Percentiles rank a stretch among this genome's conserved stretches.
Conservation (phyloP, 345 rosid species). For the Rhizophora mangle region DNA sequence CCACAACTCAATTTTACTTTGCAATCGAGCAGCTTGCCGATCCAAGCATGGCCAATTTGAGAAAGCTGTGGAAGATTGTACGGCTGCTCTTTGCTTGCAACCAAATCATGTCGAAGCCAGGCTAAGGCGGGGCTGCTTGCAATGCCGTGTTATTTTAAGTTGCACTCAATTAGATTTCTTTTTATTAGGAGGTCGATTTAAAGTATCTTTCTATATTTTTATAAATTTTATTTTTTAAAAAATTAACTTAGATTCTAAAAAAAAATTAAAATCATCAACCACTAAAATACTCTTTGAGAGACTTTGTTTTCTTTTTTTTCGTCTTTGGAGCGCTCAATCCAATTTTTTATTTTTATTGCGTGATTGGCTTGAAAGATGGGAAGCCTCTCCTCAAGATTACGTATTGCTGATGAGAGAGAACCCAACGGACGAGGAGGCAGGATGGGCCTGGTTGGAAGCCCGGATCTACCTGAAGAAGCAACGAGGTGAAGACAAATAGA, state of each 20-base stretch:
- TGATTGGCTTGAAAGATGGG: constrained; percentile 65
- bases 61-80: constrained; percentile 79
- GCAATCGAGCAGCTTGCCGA: constrained; percentile 90
- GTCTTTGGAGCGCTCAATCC: no score
- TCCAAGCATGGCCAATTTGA: constrained; percentile 63
- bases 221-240: no score
- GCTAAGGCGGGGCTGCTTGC: constrained; percentile 74
- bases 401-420: constrained; percentile 51
- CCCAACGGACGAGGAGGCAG: constrained; percentile 70
- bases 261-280: no score
- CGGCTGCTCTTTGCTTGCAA: constrained; percentile 56
- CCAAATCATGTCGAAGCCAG: constrained; percentile 76
- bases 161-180: no score
- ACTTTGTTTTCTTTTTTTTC: no score
- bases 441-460: constrained; percentile 51
- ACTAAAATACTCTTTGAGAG: no score
- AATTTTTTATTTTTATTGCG: neutral
- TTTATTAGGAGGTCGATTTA: no score
- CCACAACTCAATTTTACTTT: constrained; percentile 61
- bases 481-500: constrained; percentile 41
- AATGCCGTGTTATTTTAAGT: constrained; percentile 52
- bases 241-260: no score
- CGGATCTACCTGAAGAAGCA: constrained; percentile 47
- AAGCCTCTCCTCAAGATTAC: constrained; percentile 61
- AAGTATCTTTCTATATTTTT: no score